These are phyloP conservation scores for Yamadazyma ubonensis DNA, from an alignment of 805 yeast genomes.

Conservation along the genomic window DNA sequence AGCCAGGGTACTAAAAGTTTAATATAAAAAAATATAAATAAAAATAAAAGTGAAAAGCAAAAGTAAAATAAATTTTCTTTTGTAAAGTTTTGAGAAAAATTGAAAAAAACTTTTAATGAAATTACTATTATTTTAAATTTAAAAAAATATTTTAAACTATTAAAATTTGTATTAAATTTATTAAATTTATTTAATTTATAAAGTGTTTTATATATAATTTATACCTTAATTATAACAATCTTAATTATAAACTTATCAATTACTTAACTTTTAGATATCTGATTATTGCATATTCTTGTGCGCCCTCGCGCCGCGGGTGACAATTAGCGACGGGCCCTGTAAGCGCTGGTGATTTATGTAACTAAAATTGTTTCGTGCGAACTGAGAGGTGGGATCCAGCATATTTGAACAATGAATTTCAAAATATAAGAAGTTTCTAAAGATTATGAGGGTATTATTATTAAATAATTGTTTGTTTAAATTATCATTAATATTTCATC, in stretches of 20 bases:
- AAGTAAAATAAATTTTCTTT: constrained; percentile 1
- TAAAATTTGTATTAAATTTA: no score
- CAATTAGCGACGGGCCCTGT: no score
- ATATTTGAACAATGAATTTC: not conserved
- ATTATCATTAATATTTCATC: no score
- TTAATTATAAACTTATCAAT: no score
- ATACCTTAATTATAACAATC: no score
- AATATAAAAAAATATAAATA: constrained; percentile 4
- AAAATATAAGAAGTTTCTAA: not conserved
- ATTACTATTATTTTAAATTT: not conserved
- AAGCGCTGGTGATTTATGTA: no score
- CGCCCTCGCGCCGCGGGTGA: no score
- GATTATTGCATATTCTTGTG: not conserved
- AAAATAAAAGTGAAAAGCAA: constrained; percentile 1
- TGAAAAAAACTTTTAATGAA: constrained; percentile 1
- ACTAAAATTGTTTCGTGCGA: not conserved
- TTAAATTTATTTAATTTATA: no score
- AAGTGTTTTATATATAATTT: no score
- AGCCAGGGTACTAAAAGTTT: constrained; percentile 4
- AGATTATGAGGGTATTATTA: not conserved
- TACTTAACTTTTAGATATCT: no score
- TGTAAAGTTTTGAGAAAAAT: constrained; percentile 1
- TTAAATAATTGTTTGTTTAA: no score
- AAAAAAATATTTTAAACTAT: not conserved
- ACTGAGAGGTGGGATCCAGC: not conserved